Evolutionary conservation across 2,329 filamentous ascomycete genomes (phyloP), one percentile per base, ranked within the genome.

Genomic region (Fusarium tjaetaba): DNA sequence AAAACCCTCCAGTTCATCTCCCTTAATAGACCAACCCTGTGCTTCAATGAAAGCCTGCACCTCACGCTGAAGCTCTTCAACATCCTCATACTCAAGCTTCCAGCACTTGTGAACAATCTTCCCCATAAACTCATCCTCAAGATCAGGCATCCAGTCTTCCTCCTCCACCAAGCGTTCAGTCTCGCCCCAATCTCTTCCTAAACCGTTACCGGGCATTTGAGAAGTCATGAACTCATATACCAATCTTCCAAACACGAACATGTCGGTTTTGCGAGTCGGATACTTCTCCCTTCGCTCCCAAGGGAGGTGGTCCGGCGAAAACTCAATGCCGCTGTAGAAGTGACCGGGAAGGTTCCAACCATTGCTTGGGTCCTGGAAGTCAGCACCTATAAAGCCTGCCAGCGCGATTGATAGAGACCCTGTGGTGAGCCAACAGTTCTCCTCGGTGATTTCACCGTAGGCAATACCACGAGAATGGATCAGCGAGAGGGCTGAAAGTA

Each of bases 91-190:
- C 2, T 49, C 20, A 2, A 36, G 42, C 1, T 13, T 30, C 56
- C 42, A 64, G 16, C 61, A 64, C 11, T 42, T 61, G 1, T 42
- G 34, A 4, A 64, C 0, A 28, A 61, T 61, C 1, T 5, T 41
- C 0, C 43, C 56, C 56, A 64, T 28, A 1, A 61, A 64, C 11
- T 30, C 36, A 30, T 64, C 61, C 3, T 64, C 55, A 2, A 49
- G 36, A 36, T 61, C 61, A 42, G 61, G 42, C 36, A 61, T 11
- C 61, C 61, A 61, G 24, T 16, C 34, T 7, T 34, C 14, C 14
- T 34, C 34, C 2, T 1, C 6, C 34, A 34, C 6, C 34, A 34
- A 34, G 34, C 15, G 34, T 34, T 34, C 2, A 16, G 34, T 34
- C 34, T 8, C 34, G 34, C 34, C 34, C 34, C 34, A 34, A 34